Conservation (phyloP, 129 eudicot species). For the carrot (Daucus carota) region DNA sequence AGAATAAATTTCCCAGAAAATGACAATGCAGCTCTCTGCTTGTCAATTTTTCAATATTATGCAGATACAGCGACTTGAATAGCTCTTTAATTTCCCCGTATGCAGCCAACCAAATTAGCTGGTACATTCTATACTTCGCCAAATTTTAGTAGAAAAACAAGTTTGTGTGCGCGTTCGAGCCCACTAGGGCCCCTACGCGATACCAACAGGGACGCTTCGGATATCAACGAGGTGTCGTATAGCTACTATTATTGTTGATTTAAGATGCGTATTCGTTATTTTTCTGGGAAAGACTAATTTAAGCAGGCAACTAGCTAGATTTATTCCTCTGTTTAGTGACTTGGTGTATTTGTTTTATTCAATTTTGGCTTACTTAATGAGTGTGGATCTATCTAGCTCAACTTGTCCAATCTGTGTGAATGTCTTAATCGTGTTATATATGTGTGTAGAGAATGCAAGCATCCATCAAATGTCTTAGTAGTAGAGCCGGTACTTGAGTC, state of each 20-base stretch:
- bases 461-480: conserved; percentile 1
- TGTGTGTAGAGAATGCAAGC: not conserved
- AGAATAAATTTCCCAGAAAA: not conserved
- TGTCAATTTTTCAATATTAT: not conserved
- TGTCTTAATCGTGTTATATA: not conserved
- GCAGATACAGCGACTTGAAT: not conserved
- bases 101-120: not conserved
- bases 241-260: not conserved
- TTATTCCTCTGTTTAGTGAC: not conserved
- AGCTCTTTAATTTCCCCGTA: not conserved
- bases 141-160: not conserved
- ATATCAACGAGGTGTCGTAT: not conserved
- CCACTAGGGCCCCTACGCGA: not conserved
- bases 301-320: not conserved
- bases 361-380: too few relatives aligned
- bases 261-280: not conserved
- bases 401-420: too few relatives aligned
- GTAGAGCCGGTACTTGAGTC: too few relatives aligned
- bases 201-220: not conserved
- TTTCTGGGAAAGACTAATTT: not conserved
- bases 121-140: not conserved
- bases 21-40: not conserved
- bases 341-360: not conserved
- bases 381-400: too few relatives aligned
- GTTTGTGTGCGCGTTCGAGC: not conserved